Evolutionary conservation across 2,329 filamentous ascomycete species (phyloP), one percentile per base, ranked within the genome.

Genomic region (Aspergillus sp.): DNA sequence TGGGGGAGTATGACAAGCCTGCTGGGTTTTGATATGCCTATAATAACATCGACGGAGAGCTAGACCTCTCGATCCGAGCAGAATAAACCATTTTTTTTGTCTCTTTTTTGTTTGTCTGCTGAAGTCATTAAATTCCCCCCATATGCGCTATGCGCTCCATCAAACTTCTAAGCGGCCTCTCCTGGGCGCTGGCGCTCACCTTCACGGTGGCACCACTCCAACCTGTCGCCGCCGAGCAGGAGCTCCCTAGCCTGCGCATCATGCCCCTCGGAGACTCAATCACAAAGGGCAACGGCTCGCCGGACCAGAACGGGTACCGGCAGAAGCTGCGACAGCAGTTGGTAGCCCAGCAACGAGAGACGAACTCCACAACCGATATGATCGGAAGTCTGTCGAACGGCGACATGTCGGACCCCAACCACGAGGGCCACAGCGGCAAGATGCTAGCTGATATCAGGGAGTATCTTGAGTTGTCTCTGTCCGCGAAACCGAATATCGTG

Each of bases 251-350:
- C 9, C 51, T 53, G n/a, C 51, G 51, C 33, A 53, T 53, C 23
- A 44, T 53, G 51, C 51, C 51, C 0, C 51, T 53, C 9, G 51
- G 51, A 31, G 51, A 53, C 39, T 53, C 51, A 21, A 53, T 53
- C 21, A 53, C 51, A 5, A 31, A 35, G 14, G 51, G 51, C 4
- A 45, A 45, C 40, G 12, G 11, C 23, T 31, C 21, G 25, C 19
- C 21, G 15, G 40, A 44, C 11, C 11, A 4, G 5, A 53, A 23
- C 25, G 51, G 51, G 12, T 53, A 53, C 27, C 51, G 51, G 2
- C n/a, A 5, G 8, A 15, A 33, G 9, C 51, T 53, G 15, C 23
- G 40, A 0, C 11, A 53, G 7, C 8, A 11, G n/a, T n/a, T 50
- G 1, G 12, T 31, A 15, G 45, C 21, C 0, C 3, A 25, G 3